phyloP scores from a whole-genome alignment of 768 basidiomycete genomes.

The Melanogaster broomeanus region DNA sequence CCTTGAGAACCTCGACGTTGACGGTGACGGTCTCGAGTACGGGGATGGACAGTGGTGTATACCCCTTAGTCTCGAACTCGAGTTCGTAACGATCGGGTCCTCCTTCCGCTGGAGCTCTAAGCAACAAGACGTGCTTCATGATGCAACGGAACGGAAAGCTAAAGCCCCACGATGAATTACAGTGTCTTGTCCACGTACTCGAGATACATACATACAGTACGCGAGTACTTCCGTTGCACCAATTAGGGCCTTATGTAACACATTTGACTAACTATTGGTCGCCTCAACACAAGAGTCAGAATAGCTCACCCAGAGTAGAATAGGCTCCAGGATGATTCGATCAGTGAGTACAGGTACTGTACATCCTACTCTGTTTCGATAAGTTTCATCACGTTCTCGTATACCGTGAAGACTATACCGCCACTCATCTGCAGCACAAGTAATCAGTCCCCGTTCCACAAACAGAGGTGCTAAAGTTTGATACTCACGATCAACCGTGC shows the following conservation, averaged over 20 bases:
- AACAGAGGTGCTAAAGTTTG: background rate
- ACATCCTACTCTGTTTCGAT: conserved; percentile 26
- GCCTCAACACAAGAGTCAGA: no score
- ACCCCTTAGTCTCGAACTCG: conserved; percentile 48
- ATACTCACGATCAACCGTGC: conserved; percentile 76
- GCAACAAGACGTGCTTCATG: conserved; percentile 41
- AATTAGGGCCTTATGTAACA: no score
- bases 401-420: conserved; percentile 90
- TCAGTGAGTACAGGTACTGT: background rate
- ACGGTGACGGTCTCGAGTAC: conserved; percentile 68
- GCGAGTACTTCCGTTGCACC: no score
- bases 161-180: no score
- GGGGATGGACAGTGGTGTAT: conserved; percentile 58
- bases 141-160: background rate
- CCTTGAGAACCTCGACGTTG: conserved; percentile 47
- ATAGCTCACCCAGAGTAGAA: background rate
- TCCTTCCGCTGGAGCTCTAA: conserved; percentile 38
- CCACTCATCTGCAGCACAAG: conserved; percentile 70
- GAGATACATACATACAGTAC: no score
- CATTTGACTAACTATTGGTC: no score
- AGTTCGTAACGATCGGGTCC: conserved; percentile 59
- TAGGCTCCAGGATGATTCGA: background rate
- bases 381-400: conserved; percentile 76
- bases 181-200: no score
- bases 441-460: conserved; percentile 1